Base-by-base conservation (phyloP, 1,139 yeast genomes). In the Geotrichum candidum region DNA sequence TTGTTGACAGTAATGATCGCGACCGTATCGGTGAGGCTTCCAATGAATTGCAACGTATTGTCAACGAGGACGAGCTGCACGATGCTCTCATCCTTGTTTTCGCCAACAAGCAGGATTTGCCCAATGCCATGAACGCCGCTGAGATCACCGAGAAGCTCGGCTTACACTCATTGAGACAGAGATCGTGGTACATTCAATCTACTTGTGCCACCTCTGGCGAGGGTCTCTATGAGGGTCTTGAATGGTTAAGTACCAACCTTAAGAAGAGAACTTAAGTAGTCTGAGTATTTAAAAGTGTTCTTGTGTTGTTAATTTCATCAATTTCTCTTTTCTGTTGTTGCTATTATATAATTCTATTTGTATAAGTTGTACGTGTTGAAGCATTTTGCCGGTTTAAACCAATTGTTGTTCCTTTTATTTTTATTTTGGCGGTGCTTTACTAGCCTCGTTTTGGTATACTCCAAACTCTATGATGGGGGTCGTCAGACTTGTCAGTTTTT, bases 201-300 rank as follows among this genome's bases (percentile, higher is more conserved):
- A 87, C 96, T 67, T 90, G 96, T 80, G 96, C 96, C 69, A 90
- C 96, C 67, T 86, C 96, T 66, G 96, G 96, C 80, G 96, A 89
- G 76, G 96, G 96, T 82, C 83, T 90, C 76, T 88, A 89, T 79
- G 96, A 90, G 79, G 96, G 96, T 83, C 84, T 88, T 79, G 96
- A 89, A 80, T 89, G 96, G 96, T 48, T 55, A 48, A 55, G 58
- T 35, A 54, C 58, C 29, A 59, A 59, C 82, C 85, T 89, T 81
- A 88, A 88, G 83, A 87, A 85, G 78, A 35, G 60, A 46, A 29
- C 52, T 33, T 55, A 31, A 55, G 29, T 41, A 41, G 48, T 41
- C 18, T 41, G 48, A 41, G 48, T 41, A 41, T 41, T 41, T 41
- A 41, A 41, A 41, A 41, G 48, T 41, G 48, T 41, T 41, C 48